Percentiles rank a stretch among this genome's conserved stretches.
Conservation (phyloP, 2,329 filamentous ascomycete species). For the Lecanosticta acicola region DNA sequence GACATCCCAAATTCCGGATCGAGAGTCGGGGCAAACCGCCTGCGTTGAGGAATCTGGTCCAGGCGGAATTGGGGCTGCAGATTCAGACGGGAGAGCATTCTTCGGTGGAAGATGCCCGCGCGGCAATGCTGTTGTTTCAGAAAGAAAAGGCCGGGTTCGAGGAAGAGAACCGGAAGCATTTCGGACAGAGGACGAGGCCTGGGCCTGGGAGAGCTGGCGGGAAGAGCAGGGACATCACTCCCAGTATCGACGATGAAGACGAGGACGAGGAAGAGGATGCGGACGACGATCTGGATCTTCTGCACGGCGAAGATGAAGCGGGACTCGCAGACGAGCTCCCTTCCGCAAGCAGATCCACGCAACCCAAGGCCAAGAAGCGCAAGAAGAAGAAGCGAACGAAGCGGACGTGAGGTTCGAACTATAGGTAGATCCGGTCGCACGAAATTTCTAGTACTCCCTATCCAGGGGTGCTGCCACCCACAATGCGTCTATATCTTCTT, state of each 20-base stretch:
- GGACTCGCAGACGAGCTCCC: constrained; percentile 20
- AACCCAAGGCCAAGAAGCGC: constrained; percentile 28
- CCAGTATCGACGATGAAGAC: constrained; percentile 18
- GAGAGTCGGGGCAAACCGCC: constrained; percentile 64
- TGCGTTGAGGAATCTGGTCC: constrained; percentile 56
- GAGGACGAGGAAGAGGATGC: constrained; percentile 23
- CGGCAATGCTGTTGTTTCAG: constrained; percentile 83
- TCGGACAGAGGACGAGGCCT: constrained; percentile 32
- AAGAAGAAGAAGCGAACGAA: constrained; percentile 34
- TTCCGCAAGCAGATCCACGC: constrained; percentile 19
- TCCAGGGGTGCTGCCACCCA: neutral
- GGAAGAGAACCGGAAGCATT: constrained; percentile 66
- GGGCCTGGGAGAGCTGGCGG: constrained; percentile 10
- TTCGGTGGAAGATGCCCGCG: constrained; percentile 71
- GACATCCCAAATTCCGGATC: constrained; percentile 67
- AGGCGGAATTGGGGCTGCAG: constrained; percentile 52
- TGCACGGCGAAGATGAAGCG: constrained; percentile 29
- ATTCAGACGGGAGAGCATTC: constrained; percentile 58
- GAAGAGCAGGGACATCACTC: constrained; percentile 20
- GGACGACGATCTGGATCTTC: constrained; percentile 21
- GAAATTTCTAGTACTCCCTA: too few species aligned
- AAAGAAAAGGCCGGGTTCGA: constrained; percentile 82
- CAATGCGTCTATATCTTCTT: neutral
- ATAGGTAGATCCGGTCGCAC: neutral
- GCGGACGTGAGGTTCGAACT: constrained; percentile 18